A percentile compares a stretch with the other conserved stretches of the same genome.
Conservation (phyloP, 345 rosid species). For the Kandelia obovata region DNA sequence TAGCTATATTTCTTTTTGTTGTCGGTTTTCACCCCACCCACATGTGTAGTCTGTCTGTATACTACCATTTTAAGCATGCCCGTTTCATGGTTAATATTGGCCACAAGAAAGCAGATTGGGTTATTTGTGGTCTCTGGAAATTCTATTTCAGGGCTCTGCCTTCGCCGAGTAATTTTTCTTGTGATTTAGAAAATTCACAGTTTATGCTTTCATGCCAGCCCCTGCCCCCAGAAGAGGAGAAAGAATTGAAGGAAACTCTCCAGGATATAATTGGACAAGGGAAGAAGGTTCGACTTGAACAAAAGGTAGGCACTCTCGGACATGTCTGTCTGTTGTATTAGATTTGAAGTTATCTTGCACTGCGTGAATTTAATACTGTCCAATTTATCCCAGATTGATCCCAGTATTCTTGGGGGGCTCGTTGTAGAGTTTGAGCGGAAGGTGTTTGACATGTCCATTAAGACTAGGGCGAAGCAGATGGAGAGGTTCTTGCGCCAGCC, state of each 20-base stretch:
- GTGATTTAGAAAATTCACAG: background rate
- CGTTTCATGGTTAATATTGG: background rate
- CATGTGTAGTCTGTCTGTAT: no score
- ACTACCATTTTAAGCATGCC: background rate
- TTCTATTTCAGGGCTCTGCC: background rate
- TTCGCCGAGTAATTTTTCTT: no score
- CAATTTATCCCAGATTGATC: slow-evolving; percentile 60
- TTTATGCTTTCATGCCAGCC: slow-evolving; percentile 46
- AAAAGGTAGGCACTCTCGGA: slow-evolving; percentile 53
- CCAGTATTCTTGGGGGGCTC: slow-evolving; percentile 86
- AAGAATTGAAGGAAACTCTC: slow-evolving; percentile 74
- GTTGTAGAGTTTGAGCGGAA: slow-evolving; percentile 78
- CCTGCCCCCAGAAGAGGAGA: slow-evolving; percentile 78
- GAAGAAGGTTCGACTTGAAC: slow-evolving; percentile 64
- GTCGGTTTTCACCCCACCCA: background rate
- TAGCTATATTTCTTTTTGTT: background rate
- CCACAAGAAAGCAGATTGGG: background rate
- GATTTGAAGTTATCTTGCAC: background rate
- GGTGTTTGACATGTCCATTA: slow-evolving; percentile 96
- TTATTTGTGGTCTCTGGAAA: no score
- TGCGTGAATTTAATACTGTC: background rate
- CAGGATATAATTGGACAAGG: slow-evolving; percentile 76
- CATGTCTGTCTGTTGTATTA: background rate
- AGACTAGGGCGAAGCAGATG: slow-evolving; percentile 85
- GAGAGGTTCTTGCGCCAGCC: slow-evolving; percentile 91